Percentiles rank a stretch among this genome's conserved stretches.
These are phyloP conservation scores for Talaromyces verruculosus DNA, from an alignment of 2,329 filamentous ascomycete genomes.

Conservation along the genomic window DNA sequence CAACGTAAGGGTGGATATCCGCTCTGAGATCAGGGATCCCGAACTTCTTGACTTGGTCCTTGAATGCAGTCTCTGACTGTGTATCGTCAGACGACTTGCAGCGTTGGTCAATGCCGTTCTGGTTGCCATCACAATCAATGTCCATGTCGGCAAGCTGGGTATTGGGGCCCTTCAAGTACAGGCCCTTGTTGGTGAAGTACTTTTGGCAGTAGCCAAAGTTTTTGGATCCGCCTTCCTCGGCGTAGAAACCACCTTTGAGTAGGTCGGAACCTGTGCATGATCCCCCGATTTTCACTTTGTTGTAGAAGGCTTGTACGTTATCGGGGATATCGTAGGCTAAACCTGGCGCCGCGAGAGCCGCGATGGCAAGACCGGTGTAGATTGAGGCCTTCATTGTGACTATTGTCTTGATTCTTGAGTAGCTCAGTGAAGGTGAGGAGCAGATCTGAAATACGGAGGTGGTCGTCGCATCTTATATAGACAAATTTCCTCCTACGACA, in stretches of 20 bases:
- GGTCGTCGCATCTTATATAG: not conserved
- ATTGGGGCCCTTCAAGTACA: conserved; percentile 52
- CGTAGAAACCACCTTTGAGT: conserved; percentile 26
- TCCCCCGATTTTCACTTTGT: conserved; percentile 17
- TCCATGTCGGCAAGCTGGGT: conserved; percentile 55
- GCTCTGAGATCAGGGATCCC: conserved; percentile 51
- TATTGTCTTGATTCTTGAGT: not conserved
- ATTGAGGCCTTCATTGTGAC: conserved; percentile 6
- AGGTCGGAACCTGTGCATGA: conserved; percentile 10
- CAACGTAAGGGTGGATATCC: conserved; percentile 55
- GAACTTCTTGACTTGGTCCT: conserved; percentile 40
- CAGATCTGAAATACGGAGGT: not conserved
- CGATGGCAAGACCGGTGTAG: conserved; percentile 5
- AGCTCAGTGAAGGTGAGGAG: not conserved
- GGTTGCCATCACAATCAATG: conserved; percentile 59
- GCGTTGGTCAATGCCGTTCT: conserved; percentile 48
- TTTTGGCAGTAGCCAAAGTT: conserved; percentile 47
- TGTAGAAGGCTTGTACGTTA: conserved; percentile 18
- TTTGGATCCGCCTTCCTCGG: conserved; percentile 10
- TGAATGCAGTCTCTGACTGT: conserved; percentile 47
- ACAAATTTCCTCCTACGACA: not conserved
- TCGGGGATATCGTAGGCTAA: conserved; percentile 14
- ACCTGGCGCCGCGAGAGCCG: conserved; percentile 2
- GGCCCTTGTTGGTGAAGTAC: conserved; percentile 47
- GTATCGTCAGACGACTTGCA: conserved; percentile 32